phyloP scores from a whole-genome alignment of 495 filamentous ascomycete genomes.

The Aspergillus cavernicola region DNA sequence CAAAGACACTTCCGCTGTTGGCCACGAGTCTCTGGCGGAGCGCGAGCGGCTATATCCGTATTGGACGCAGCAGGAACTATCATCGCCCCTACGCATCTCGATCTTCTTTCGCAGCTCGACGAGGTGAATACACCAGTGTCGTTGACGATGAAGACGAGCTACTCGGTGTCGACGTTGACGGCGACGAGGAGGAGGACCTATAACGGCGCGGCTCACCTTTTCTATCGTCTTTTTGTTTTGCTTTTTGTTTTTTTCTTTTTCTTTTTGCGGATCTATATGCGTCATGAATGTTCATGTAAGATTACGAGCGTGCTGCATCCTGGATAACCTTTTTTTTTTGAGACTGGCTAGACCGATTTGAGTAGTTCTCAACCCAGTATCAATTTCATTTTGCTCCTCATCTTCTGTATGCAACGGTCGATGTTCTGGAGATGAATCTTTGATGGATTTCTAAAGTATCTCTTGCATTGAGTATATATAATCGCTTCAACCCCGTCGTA shows the following conservation, averaged over 20 bases:
- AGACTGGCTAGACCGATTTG: not conserved
- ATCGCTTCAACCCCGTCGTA: not conserved
- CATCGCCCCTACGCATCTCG: conserved; percentile 74
- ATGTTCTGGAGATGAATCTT: too few species aligned
- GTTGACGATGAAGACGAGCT: conserved; percentile 92
- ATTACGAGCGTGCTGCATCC: not conserved
- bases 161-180: conserved; percentile 76
- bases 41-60: conserved; percentile 40
- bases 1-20: conserved; percentile 70
- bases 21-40: conserved; percentile 63
- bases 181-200: conserved; percentile 88
- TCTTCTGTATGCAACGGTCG: too few species aligned
- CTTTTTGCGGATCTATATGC: conserved; percentile 18
- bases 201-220: conserved; percentile 27
- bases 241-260: conserved; percentile 11
- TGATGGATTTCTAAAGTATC: not conserved
- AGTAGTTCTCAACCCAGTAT: not conserved
- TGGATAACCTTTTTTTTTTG: conserved; percentile 1
- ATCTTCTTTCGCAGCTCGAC: conserved; percentile 76
- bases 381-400: not conserved
- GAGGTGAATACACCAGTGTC: conserved; percentile 80
- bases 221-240: not conserved
- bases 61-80: conserved; percentile 34
- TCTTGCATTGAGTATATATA: not conserved
- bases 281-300: conserved; percentile 4